Evolutionary conservation across 164 flowering plant species (phyloP).

Genomic region (Magnolia officinalis): DNA sequence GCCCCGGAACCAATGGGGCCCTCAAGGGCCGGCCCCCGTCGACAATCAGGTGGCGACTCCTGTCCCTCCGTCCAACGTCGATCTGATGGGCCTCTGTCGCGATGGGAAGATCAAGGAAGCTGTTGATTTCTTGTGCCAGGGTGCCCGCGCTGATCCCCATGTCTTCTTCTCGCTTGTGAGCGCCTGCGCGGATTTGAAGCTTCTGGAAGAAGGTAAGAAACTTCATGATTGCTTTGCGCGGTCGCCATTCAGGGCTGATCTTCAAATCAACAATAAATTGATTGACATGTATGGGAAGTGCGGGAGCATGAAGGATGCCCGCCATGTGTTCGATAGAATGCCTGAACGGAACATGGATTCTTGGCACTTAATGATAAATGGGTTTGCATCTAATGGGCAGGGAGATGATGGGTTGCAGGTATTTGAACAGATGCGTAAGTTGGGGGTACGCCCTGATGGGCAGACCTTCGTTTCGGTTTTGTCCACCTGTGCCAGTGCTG

Average conservation of each 20-base stretch:
- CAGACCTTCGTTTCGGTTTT: conserved; percentile 61
- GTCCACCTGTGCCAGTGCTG: conserved; percentile 66
- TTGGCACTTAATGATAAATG: conserved; percentile 70
- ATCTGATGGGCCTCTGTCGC: conserved; percentile 39
- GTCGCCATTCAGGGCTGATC: conserved; percentile 52
- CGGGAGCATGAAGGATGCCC: conserved; percentile 67
- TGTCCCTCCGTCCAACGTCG: conserved; percentile 26
- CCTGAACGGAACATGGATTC: conserved; percentile 56
- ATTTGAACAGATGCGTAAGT: conserved; percentile 65
- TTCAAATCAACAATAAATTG: conserved; percentile 44
- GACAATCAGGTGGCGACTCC: conserved; percentile 9
- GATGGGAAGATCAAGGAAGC: conserved; percentile 69
- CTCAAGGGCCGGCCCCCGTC: conserved; percentile 5
- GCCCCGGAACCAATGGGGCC: conserved; percentile 4
- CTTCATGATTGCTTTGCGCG: conserved; percentile 64
- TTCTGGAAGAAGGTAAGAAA: conserved; percentile 54
- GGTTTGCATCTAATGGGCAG: conserved; percentile 51
- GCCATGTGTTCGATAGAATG: conserved; percentile 71
- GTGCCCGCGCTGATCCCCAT: conserved; percentile 46
- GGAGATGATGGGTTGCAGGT: conserved; percentile 79
- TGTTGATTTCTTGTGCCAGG: conserved; percentile 53
- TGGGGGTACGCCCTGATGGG: conserved; percentile 43
- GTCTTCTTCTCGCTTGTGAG: conserved; percentile 42
- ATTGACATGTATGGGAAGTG: conserved; percentile 63
- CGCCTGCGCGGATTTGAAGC: conserved; percentile 40